Base-by-base conservation (phyloP, 2,329 filamentous ascomycete genomes). In the Xylaria sp. region DNA sequence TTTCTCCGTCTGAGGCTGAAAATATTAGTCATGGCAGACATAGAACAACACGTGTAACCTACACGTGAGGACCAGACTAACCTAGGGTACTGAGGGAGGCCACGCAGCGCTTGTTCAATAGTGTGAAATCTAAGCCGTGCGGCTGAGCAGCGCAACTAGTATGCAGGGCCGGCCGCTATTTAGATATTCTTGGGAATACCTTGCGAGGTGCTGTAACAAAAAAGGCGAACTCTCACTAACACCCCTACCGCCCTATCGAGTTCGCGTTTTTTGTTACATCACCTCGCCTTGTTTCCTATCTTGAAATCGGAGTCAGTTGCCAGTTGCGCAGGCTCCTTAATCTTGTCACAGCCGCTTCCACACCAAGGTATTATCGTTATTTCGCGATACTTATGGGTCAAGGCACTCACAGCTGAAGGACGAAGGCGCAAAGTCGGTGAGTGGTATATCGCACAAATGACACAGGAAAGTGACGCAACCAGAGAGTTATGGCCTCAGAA, bases 1-100 rank as follows among this genome's bases (percentile, higher is more conserved):
- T 51, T 57, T 4, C 44, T 37, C 25, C 46, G 34, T 46, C 31
- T 54, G 62, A 62, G 57, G 66, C 66, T 69, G 57, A 65, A 44
- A 58, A 34, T 61, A 31, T 18, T 28, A 34, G 18, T 54, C 4
- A 13, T 46, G 18, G 23, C 15, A 57, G 61, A 56, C 65, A 39
- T 25, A 39, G 44, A 54, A 31, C 56, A 52, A 46, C 56, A 60
- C 56, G 50, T 64, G 55, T 28, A n/a, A 37, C 41, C 7, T n/a
- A 46, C 20, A 55, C 31, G 6, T 20, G 57, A 50, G 34, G 12
- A 58, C 9, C 44, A 39, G 51, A 9, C 23, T 18, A 25, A 37
- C 34, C 7, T 31, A 31, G 28, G 28, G 20, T 18, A 37, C 34
- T 9, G 4, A 46, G 18, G 41, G 15, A 48, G 31, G 51, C 34